Evolutionary conservation across 2,329 filamentous ascomycete species (phyloP).

Genomic region (Neopestalotiopsis sp.): DNA sequence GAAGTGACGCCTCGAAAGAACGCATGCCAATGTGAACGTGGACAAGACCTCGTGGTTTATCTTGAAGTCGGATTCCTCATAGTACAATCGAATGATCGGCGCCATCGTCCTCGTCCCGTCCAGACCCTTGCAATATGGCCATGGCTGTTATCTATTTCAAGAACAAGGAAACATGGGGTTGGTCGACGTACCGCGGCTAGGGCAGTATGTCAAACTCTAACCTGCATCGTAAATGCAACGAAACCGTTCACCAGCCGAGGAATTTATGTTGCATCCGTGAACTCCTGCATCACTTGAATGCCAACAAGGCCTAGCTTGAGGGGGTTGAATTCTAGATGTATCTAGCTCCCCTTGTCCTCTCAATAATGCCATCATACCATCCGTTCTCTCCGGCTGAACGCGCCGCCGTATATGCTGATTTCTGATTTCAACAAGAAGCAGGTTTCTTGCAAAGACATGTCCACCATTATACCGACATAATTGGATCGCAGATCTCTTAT

Average conservation of each 20-base stretch:
- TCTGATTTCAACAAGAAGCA: neutral
- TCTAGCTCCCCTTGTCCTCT: neutral
- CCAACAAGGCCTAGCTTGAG: neutral
- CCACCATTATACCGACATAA: neutral
- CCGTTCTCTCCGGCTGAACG: neutral
- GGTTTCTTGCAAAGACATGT: neutral
- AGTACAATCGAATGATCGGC: neutral
- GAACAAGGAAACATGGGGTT: neutral
- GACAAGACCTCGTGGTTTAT: neutral
- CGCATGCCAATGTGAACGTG: neutral
- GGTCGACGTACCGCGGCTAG: neutral
- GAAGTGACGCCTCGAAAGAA: neutral
- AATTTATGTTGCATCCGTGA: neutral
- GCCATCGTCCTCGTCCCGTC: neutral
- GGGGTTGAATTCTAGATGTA: neutral
- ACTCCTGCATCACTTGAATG: neutral
- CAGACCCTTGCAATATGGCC: neutral
- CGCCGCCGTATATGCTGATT: neutral
- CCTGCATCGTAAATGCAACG: neutral
- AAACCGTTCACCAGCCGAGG: neutral
- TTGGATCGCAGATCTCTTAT: neutral
- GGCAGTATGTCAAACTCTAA: constrained; percentile 8
- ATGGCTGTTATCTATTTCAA: neutral
- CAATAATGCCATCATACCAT: neutral
- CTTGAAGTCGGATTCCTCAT: neutral